Base-by-base conservation (phyloP, 140 eudicot species). In the Cichorium intybus region DNA sequence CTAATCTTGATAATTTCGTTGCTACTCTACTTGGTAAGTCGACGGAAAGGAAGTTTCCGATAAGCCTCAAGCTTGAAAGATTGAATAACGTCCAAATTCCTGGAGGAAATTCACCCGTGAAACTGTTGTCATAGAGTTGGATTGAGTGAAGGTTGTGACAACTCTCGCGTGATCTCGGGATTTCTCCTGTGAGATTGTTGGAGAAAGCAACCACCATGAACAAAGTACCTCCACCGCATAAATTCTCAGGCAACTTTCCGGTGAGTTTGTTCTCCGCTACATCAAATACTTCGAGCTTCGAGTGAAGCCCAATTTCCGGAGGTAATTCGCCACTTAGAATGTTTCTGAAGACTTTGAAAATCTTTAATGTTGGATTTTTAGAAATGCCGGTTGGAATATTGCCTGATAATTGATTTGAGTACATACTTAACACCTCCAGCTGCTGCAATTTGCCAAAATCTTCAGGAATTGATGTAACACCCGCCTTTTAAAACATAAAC, bases 211-310 rank as follows among this genome's bases (percentile, higher is more conserved):
- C 81, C 24, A 84, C 54, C 1, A 73, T 86, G 0, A 56, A 39
- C 68, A 90, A 64, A 39, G 70, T 66, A 26, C 85, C 85, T 2
- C 86, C 71, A 14, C 80, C 76, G 47, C 97, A 90, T 33, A 90
- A 60, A 73, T 74, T 78, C 48, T 82, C 86, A 8, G 97, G 97
- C 73, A 90, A 54, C 21, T 66, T 77, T 24, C 95, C 96, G 15
- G 88, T 81, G 74, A 90, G 77, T 11, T 71, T 78, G 74, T 90
- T 90, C n/a, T 75, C 70, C 1, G 90, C 74, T 10, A 87, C 95
- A 69, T 90, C 95, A 10, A 90, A 84, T 0, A 71, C 77, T 69
- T 82, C 85, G 2, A 90, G 85, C 69, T 77, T 90, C n/a, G 95
- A 90, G 51, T 82, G 83, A 9, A 65, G 66, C 54, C 97, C 97